Base-by-base conservation (phyloP, 192 early-diverging fungal species). In the Lobosporangium transversale region DNA sequence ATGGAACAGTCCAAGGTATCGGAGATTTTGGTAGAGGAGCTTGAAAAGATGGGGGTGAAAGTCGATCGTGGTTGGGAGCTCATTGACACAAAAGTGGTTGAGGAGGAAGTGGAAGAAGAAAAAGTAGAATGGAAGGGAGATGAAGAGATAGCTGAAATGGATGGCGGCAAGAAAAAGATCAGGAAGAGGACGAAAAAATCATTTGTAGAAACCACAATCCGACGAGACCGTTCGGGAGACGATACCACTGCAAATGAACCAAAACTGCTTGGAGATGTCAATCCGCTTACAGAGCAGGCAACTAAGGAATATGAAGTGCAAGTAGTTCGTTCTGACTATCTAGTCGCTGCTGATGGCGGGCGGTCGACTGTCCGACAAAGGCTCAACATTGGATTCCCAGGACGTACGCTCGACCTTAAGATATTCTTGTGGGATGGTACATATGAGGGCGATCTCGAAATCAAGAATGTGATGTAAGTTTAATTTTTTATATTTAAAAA, bases 31-130 rank as follows among this genome's bases (percentile, higher is more conserved):
- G 18, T 30, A 2, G 56, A 55, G 14, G 56, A 57, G 31, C 40
- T 69, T 30, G 47, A 33, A 1, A 56, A 76, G 47, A 9, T 60
- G 4, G 79, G 79, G 0, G 73, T 58, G 0, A 37, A 61, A 50
- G 55, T 81, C 23, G 59, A 76, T 32, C 42, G 49, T 24, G 73
- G 73, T 15, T 76, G 73, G 73, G 73, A 76, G 36, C 53, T 76
- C 0, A 5, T 71, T 15, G 61, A 71, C 21, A 63, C 61, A 31
- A 63, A 71, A 27, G 69, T 71, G 9, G 61, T 63, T 0, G 69
- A 71, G 29, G 47, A 18, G 18, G 24, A 54, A 12, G 40, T 43
- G 0, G 33, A 27, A 10, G 36, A 21, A 27, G 12, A 52, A 32
- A 12, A 27, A n/a, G 4, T 48, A 33, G 36, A 11, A 14, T 21